A percentile compares a stretch with the other conserved stretches of the same genome.
Conservation (phyloP, 345 rosid genomes). For the Adansonia digitata region DNA sequence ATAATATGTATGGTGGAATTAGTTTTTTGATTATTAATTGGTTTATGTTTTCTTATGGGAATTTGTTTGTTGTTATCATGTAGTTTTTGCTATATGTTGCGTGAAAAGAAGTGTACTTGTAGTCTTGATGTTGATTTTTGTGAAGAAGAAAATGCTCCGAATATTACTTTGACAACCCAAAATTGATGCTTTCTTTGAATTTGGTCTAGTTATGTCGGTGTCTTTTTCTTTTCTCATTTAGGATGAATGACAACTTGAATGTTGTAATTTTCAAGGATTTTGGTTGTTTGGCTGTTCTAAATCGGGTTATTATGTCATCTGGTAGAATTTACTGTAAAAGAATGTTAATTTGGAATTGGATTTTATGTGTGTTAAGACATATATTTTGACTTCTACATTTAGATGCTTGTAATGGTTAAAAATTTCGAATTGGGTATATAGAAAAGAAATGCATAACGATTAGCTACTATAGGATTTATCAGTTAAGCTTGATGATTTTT, state of each 20-base stretch:
- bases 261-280: background rate
- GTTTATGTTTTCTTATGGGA: background rate
- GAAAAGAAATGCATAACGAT: background rate
- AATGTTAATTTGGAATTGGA: background rate
- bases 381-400: background rate
- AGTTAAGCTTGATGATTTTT: background rate
- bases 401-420: background rate
- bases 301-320: background rate
- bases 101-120: background rate
- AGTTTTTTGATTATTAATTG: background rate
- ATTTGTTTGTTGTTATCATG: background rate
- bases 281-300: background rate
- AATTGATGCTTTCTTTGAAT: background rate
- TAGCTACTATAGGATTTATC: background rate
- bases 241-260: constrained; percentile 1
- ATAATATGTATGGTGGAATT: background rate
- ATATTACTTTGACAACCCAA: background rate
- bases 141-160: background rate
- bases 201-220: background rate
- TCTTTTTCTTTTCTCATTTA: background rate
- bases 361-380: background rate
- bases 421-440: background rate
- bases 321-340: background rate
- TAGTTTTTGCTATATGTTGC: background rate
- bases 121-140: background rate